Evolutionary conservation across 2,329 filamentous ascomycete species (phyloP).

Genomic region (Penicillium sp.): DNA sequence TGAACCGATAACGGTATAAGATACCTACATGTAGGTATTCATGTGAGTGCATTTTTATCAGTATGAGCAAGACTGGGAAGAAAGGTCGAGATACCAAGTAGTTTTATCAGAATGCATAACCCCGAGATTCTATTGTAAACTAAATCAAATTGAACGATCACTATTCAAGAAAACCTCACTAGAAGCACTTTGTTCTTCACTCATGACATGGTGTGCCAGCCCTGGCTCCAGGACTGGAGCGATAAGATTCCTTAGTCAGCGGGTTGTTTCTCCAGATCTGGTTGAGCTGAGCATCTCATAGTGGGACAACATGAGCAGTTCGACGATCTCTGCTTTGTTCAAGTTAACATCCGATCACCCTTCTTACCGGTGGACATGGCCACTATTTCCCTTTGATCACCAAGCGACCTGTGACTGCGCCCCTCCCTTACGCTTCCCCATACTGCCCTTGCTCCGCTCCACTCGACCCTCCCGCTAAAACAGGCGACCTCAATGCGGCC

Average conservation of each 20-base stretch:
- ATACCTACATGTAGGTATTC: not conserved
- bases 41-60: not conserved
- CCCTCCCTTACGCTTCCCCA: constrained; percentile 22
- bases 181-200: not conserved
- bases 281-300: not conserved
- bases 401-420: constrained; percentile 22
- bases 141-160: not conserved
- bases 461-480: constrained; percentile 14
- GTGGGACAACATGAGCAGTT: constrained; percentile 5
- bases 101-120: not conserved
- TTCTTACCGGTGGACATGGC: not conserved
- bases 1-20: constrained; percentile 6
- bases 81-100: not conserved
- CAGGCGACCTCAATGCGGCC: constrained; percentile 32
- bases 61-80: not conserved
- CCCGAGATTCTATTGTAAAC: not conserved
- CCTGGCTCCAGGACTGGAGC: not conserved
- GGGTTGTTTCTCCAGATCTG: constrained; percentile 12
- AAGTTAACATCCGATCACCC: not conserved
- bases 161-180: not conserved
- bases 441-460: constrained; percentile 24
- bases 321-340: constrained; percentile 1
- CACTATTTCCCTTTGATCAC: constrained; percentile 9
- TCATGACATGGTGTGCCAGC: not conserved
- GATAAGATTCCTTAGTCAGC: constrained; percentile 24